These are phyloP conservation scores for Boletus vinaceobasis DNA, from an alignment of 768 basidiomycete genomes.

Conservation along the genomic window DNA sequence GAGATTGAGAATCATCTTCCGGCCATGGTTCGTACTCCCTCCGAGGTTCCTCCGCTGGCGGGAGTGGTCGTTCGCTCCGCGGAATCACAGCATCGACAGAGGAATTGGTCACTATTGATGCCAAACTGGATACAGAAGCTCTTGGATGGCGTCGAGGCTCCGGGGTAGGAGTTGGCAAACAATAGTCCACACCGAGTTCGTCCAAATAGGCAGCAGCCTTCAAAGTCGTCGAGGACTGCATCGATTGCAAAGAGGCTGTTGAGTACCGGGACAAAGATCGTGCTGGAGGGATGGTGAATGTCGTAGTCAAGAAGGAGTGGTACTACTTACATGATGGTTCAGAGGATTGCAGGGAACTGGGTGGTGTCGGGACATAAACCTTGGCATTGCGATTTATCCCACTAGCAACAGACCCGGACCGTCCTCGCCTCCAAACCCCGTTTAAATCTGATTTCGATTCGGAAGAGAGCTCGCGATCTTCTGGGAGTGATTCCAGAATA, in stretches of 20 bases:
- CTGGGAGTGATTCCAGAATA: conserved; percentile 48
- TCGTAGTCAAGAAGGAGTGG: background rate
- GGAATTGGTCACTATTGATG: conserved; percentile 53
- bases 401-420: conserved; percentile 13
- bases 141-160: conserved; percentile 21
- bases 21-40: conserved; percentile 19
- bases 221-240: conserved; percentile 26
- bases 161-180: conserved; percentile 21
- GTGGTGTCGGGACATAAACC: conserved; percentile 19
- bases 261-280: conserved; percentile 18
- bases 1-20: conserved; percentile 24
- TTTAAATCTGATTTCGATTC: conserved; percentile 11
- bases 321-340: conserved; percentile 15
- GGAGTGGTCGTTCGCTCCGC: conserved; percentile 23
- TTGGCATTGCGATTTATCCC: conserved; percentile 14
- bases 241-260: conserved; percentile 33
- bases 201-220: conserved; percentile 26
- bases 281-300: conserved; percentile 9
- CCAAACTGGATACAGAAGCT: conserved; percentile 51
- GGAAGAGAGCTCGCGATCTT: conserved; percentile 42
- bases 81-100: conserved; percentile 60
- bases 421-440: conserved; percentile 13
- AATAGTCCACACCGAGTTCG: conserved; percentile 30
- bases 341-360: background rate
- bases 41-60: conserved; percentile 17